Conservation (phyloP, 2,329 filamentous ascomycete species). For the Trichophyton schoenleinii region DNA sequence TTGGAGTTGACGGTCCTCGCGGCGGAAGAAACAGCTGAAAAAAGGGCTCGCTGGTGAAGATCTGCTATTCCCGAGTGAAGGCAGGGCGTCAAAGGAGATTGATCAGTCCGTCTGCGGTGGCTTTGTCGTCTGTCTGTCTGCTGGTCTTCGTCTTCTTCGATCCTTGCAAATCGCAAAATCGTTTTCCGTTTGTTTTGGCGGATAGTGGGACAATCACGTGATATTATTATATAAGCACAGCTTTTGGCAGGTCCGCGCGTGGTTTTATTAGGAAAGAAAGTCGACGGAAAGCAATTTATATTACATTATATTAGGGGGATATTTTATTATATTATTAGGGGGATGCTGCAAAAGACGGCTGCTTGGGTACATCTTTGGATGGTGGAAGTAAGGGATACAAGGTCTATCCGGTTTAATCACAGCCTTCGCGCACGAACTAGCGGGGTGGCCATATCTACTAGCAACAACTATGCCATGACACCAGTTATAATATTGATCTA, state of each 20-base stretch:
- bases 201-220: constrained; percentile 4
- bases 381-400: too few relatives aligned
- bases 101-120: neutral
- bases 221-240: neutral
- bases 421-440: too few relatives aligned
- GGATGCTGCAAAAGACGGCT: too few relatives aligned
- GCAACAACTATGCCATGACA: too few relatives aligned
- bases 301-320: too few relatives aligned
- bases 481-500: too few relatives aligned
- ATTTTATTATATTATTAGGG: too few relatives aligned
- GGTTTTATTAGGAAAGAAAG: neutral
- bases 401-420: too few relatives aligned
- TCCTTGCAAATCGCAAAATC: constrained; percentile 1
- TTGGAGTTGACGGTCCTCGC: neutral
- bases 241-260: neutral
- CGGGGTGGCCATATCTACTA: too few relatives aligned
- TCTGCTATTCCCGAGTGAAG: neutral
- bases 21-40: neutral
- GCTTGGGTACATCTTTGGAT: too few relatives aligned
- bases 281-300: neutral
- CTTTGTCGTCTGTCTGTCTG: too few relatives aligned
- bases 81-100: neutral
- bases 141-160: neutral
- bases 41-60: neutral
- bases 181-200: neutral